Conservation (phyloP, 768 basidiomycete species). For the Cubamyces sp. region DNA sequence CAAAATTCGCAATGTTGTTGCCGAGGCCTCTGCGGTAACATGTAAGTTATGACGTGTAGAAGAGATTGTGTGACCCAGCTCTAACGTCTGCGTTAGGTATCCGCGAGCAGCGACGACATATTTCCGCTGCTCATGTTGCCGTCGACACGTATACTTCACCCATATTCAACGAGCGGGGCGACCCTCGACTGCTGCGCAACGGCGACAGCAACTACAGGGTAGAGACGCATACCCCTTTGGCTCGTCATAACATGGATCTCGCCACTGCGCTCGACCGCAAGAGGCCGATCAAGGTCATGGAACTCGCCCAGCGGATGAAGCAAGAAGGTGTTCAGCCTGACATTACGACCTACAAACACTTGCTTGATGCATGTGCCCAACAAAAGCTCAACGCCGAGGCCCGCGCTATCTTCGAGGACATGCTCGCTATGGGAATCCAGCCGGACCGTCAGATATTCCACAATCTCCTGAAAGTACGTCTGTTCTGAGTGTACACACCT, state of each 20-base stretch:
- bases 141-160: not conserved
- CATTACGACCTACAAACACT: constrained; percentile 54
- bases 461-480: constrained; percentile 58
- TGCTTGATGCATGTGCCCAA: constrained; percentile 54
- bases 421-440: constrained; percentile 52
- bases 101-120: constrained; percentile 21
- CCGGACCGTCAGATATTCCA: constrained; percentile 60
- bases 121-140: constrained; percentile 5
- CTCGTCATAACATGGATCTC: constrained; percentile 37
- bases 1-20: not conserved
- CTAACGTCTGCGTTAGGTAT: not conserved
- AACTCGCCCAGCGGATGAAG: constrained; percentile 62
- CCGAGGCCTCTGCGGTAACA: not conserved
- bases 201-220: constrained; percentile 30
- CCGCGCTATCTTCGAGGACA: constrained; percentile 72
- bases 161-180: not conserved
- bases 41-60: not conserved
- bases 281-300: constrained; percentile 46
- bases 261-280: constrained; percentile 42
- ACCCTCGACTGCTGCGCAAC: constrained; percentile 34
- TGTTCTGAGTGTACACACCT: not conserved
- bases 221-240: constrained; percentile 23
- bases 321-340: constrained; percentile 54
- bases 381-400: constrained; percentile 53
- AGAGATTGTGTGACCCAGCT: not conserved